Evolutionary conservation across 2,329 filamentous ascomycete species (phyloP), one percentile per base, ranked within the genome.

Genomic region (Fusarium falciforme): DNA sequence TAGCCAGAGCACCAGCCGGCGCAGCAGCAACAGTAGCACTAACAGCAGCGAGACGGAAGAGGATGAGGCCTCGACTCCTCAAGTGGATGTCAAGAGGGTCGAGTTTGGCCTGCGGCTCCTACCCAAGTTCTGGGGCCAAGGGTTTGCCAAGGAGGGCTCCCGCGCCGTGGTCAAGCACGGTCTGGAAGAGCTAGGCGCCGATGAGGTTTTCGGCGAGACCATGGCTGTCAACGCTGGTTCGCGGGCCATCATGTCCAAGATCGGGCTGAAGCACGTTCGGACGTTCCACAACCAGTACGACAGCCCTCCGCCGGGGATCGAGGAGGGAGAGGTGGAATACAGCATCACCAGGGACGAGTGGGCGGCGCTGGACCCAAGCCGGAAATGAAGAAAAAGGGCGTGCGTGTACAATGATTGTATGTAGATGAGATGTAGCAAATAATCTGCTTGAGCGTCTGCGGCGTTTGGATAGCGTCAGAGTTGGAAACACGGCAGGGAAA

Each of bases 191-290:
- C 69, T 81, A 5, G 69, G 68, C 11, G 57, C 80, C 22, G 61
- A 68, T 10, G 72, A 77, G 40, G 65, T 80, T 1, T 75, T 72
- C 42, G 79, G 75, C 9, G 77, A 80, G 58, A 81, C 79, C 17
- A 81, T 81, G 80, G 73, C 78, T 33, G 72, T 81, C 12, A 81
- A 81, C 60, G 67, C 60, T 54, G 77, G 76, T 6, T 81, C 79
- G 4, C 61, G 78, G 29, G 77, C 63, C 35, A 69, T 75, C 35
- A 75, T 76, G 72, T 55, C 70, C 11, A 72, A 73, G 42, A 25
- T 64, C 29, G 74, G 74, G 6, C 65, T 76, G 8, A 73, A 58
- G 65, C 78, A 78, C 31, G 61, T 72, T 9, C 64, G 72, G 25
- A 77, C 74, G 4, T 76, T 79, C 36, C 68, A 74, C 64, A 72